These are phyloP conservation scores for Spinellus fusiger DNA, from an alignment of 192 early-diverging fungal genomes.

Conservation along the genomic window DNA sequence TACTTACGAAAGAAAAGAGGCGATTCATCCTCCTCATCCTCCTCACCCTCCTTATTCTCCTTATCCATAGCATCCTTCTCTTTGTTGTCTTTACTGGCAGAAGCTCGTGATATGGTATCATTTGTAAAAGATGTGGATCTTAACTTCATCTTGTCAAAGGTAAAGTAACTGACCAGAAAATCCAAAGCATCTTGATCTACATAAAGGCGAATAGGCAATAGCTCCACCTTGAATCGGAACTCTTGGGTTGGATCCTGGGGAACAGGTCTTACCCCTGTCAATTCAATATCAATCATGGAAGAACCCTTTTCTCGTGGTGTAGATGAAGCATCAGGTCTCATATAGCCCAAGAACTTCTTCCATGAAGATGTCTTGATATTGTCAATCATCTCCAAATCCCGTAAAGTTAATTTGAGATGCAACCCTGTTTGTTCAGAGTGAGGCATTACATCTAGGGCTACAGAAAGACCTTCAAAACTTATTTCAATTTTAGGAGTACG, in stretches of 20 bases:
- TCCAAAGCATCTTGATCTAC: constrained; percentile 91
- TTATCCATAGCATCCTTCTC: background rate
- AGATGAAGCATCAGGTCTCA: constrained; percentile 47
- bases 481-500: constrained; percentile 50
- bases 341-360: constrained; percentile 71
- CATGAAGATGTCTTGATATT: constrained; percentile 67
- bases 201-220: constrained; percentile 81
- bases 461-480: constrained; percentile 40
- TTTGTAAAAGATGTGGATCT: constrained; percentile 12
- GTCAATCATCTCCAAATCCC: constrained; percentile 73
- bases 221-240: constrained; percentile 46
- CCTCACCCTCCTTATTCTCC: background rate
- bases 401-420: constrained; percentile 42
- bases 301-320: constrained; percentile 55
- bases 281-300: constrained; percentile 58
- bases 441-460: constrained; percentile 52
- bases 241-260: constrained; percentile 44
- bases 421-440: constrained; percentile 36
- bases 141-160: constrained; percentile 33
- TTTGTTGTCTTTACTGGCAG: background rate
- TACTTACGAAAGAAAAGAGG: constrained; percentile 50
- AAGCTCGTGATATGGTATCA: background rate
- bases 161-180: constrained; percentile 79
- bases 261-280: constrained; percentile 54
- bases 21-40: constrained; percentile 15